Base-by-base conservation (phyloP, 2,329 filamentous ascomycete genomes). In the Diaporthe vexans region DNA sequence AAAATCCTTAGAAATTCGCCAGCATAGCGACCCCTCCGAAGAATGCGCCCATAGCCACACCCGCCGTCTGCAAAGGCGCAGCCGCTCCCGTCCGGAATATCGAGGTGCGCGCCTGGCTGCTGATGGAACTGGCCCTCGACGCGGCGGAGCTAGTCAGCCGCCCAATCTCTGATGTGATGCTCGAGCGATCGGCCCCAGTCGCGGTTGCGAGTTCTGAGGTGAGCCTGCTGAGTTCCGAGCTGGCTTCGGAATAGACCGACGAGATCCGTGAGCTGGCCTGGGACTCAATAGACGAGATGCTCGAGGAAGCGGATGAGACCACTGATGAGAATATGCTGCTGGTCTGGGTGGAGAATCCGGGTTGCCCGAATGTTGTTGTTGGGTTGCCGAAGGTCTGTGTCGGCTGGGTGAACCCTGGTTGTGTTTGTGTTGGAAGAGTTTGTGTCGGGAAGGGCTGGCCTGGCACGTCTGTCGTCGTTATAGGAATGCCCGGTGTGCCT, bases 31-130 rank as follows among this genome's bases (percentile, higher is more conserved):
- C 63, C 2, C 63, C 63, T 26, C 63, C 63, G 17, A 68, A 68
- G n/a, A 68, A 13, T 5, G 63, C 63, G 33, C 63, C 63, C 33
- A 68, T 54, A 10, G 63, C 63, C 4, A 68, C 63, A 4, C 48
- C 48, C 1, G n/a, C 63, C 46, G 63, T 68, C 33, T 54, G 63
- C 29, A 68, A 35, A 1, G 63, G 63, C 4, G 63, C 63, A 26
- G 63, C 63, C 21, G 63, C 63, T 19, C 59, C 59, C 7, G 63
- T 68, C 21, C 63, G 46, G 17, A 68, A 68, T 33, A 68, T 68
- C 4, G 63, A 68, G 4, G 33, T 24, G 46, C 63, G 63, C 46
- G 48, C 48, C 63, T 40, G n/a, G 33, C 63, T 68, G 48, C 17
- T 68, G 46, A 68, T 40, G 13, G 63, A 68, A 35, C 63, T 68